These are phyloP conservation scores for Fraxinus paxiana DNA, from an alignment of 305 asterid species.

Conservation along the genomic window DNA sequence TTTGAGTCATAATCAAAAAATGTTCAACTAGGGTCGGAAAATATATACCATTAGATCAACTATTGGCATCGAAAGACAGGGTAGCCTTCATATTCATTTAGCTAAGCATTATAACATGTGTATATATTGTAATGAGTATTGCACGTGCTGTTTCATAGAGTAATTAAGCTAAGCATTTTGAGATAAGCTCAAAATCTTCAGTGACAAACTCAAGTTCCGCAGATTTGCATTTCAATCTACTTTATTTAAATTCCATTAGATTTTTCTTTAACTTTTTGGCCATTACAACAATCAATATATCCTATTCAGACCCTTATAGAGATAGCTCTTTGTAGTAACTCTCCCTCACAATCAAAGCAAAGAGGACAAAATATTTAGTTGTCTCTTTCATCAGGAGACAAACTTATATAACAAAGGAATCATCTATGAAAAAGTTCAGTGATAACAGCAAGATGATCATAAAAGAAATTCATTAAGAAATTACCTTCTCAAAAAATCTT, in stretches of 20 bases:
- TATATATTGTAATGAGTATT: neutral
- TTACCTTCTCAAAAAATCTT: constrained; percentile 50
- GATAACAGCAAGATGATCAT: constrained; percentile 12
- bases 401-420: constrained; percentile 9
- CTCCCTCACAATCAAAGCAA: constrained; percentile 10
- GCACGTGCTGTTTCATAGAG: neutral
- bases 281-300: neutral
- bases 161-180: neutral
- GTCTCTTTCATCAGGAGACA: neutral
- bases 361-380: neutral
- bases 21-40: neutral
- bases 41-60: neutral
- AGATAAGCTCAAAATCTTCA: neutral
- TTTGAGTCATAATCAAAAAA: neutral
- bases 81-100: neutral
- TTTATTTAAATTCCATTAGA: neutral
- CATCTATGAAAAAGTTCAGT: constrained; percentile 7
- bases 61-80: neutral
- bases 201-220: neutral
- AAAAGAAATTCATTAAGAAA: constrained; percentile 25
- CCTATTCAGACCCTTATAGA: neutral
- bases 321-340: neutral
- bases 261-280: neutral
- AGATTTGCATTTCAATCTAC: constrained; percentile 6
- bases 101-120: neutral